Conservation (phyloP, 73 alveolate genomes). For the Strombidium stylifer region DNA sequence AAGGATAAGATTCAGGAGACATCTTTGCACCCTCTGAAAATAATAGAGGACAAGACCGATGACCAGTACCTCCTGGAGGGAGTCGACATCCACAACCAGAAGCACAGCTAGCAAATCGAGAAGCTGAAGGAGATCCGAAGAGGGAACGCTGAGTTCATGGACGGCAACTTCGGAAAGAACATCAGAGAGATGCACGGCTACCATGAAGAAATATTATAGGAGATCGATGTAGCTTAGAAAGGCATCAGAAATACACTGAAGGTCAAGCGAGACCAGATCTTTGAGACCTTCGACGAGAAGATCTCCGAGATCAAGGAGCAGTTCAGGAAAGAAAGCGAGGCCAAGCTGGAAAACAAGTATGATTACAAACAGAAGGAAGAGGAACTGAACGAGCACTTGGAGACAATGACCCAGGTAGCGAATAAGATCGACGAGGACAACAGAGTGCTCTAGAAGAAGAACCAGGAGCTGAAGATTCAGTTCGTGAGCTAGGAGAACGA, state of each 20-base stretch:
- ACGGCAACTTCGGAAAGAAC: constrained; percentile 3
- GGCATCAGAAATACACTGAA: constrained; percentile 25
- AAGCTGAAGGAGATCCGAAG: no score
- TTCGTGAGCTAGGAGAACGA: constrained; percentile 63
- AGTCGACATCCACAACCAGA: no score
- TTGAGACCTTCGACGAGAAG: constrained; percentile 41
- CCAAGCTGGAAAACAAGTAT: constrained; percentile 42
- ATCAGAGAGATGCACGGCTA: constrained; percentile 17
- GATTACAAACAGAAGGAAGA: constrained; percentile 62
- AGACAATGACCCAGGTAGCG: constrained; percentile 64
- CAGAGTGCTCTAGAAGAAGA: constrained; percentile 50
- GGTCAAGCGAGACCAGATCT: constrained; percentile 39
- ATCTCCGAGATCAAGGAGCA: constrained; percentile 38
- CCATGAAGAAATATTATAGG: constrained; percentile 31
- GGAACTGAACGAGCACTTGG: constrained; percentile 61
- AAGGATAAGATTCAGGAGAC: no score
- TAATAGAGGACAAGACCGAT: no score
- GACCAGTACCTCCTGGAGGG: no score
- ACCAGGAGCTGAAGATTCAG: constrained; percentile 61
- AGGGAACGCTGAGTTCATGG: not conserved
- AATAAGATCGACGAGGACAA: constrained; percentile 62
- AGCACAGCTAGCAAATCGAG: no score
- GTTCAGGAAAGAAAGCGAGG: constrained; percentile 44
- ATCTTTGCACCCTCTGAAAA: no score
- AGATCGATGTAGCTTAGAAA: constrained; percentile 35